phyloP scores from a whole-genome alignment of 495 filamentous ascomycete genomes.

The Halenospora varia region DNA sequence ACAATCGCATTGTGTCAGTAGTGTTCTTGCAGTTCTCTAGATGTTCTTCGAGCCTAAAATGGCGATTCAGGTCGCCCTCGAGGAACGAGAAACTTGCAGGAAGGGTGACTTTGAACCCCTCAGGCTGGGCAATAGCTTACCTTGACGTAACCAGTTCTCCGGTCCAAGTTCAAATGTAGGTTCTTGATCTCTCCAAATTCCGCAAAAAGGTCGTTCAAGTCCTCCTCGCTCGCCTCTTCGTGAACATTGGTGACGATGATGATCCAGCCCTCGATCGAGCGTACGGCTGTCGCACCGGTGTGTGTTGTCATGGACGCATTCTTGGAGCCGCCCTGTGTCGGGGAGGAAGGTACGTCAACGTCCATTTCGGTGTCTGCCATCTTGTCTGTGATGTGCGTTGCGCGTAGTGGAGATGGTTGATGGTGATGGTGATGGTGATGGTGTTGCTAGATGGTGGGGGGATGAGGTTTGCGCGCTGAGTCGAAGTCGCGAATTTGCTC shows the following conservation, averaged over 20 bases:
- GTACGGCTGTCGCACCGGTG: slow-evolving; percentile 81
- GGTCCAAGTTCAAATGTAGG: slow-evolving; percentile 88
- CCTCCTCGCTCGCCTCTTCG: slow-evolving; percentile 96
- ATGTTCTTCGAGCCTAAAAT: no score
- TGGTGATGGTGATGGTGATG: background rate
- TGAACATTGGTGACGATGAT: slow-evolving; percentile 95
- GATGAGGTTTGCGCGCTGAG: background rate
- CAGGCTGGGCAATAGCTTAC: no score
- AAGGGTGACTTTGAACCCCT: no score
- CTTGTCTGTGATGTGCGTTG: no score
- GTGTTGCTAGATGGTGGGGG: background rate
- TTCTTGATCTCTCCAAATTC: slow-evolving; percentile 99
- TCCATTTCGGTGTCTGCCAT: slow-evolving; percentile 80
- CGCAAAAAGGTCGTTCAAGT: slow-evolving; percentile 88
- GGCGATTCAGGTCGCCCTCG: background rate
- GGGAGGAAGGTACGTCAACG: slow-evolving; percentile 53
- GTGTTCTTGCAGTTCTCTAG: no score
- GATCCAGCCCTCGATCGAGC: slow-evolving; percentile 99
- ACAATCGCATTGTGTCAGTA: background rate
- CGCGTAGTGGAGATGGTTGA: no score
- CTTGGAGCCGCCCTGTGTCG: slow-evolving; percentile 38
- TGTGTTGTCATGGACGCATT: slow-evolving; percentile 67
- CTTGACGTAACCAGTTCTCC: slow-evolving; percentile 97
- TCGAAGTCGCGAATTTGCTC: background rate
- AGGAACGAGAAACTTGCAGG: background rate